Percentiles rank a stretch among this genome's conserved stretches.
These are phyloP conservation scores for Lactarius sp. DNA, from an alignment of 768 basidiomycete species.

Conservation along the genomic window DNA sequence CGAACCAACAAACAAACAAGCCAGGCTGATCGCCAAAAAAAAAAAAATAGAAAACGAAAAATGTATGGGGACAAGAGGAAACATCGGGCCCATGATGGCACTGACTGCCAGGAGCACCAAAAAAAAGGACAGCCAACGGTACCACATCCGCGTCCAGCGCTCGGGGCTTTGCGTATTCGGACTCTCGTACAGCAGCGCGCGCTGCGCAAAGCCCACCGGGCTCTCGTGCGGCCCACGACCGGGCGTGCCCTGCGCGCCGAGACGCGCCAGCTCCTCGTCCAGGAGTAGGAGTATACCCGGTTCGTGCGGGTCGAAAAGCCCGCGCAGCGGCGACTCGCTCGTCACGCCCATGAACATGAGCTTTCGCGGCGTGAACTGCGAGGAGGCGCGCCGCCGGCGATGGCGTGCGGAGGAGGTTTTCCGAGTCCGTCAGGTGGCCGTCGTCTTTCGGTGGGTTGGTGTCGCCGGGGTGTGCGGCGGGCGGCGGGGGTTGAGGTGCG, in stretches of 20 bases:
- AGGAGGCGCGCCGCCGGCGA: conserved; percentile 39
- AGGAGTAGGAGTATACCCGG: conserved; percentile 58
- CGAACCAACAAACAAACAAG: not conserved
- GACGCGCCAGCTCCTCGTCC: conserved; percentile 65
- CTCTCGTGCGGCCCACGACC: conserved; percentile 43
- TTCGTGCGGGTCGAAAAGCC: conserved; percentile 68
- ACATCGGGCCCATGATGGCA: not conserved
- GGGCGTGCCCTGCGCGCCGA: conserved; percentile 27
- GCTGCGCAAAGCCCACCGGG: conserved; percentile 60
- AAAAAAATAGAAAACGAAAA: not conserved
- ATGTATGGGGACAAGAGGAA: not conserved
- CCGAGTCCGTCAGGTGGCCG: conserved; percentile 26
- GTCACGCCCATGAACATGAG: conserved; percentile 34
- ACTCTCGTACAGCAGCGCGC: conserved; percentile 64
- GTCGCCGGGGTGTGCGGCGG: conserved; percentile 35
- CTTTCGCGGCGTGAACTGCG: conserved; percentile 35
- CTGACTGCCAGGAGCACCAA: not conserved
- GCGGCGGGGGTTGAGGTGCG: conserved; percentile 65
- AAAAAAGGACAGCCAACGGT: not conserved
- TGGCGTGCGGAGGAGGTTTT: conserved; percentile 40
- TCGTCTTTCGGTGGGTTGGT: conserved; percentile 35
- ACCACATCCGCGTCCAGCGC: conserved; percentile 39
- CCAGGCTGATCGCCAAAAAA: not conserved
- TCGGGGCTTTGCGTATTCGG: conserved; percentile 59
- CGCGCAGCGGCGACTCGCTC: conserved; percentile 41